These are phyloP conservation scores for Capsella bursapastoris DNA, from an alignment of 345 rosid species.

Conservation along the genomic window DNA sequence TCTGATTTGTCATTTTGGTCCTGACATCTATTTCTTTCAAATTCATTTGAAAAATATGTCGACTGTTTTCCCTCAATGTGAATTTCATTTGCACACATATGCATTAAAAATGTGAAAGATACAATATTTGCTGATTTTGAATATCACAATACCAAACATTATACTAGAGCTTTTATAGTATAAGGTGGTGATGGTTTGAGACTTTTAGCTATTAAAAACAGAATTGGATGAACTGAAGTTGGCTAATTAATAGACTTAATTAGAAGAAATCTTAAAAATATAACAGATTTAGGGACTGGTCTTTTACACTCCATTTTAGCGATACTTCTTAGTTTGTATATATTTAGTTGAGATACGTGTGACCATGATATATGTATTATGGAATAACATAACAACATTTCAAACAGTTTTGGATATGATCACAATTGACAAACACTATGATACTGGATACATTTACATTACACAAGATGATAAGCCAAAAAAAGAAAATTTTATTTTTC, in stretches of 20 bases:
- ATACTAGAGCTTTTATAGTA: background rate
- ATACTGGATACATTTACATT: slow-evolving; percentile 28
- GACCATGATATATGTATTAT: background rate
- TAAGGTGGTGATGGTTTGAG: background rate
- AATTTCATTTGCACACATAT: background rate
- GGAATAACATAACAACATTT: slow-evolving; percentile 12
- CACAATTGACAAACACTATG: slow-evolving; percentile 18
- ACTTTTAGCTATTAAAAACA: background rate
- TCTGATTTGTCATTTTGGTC: slow-evolving; percentile 24
- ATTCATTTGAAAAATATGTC: slow-evolving; percentile 13
- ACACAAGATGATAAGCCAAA: slow-evolving; percentile 17
- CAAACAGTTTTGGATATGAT: slow-evolving; percentile 1
- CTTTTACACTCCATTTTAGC: too few relatives aligned
- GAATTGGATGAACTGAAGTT: background rate
- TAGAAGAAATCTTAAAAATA: background rate
- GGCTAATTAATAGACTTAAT: background rate
- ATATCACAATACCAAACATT: background rate
- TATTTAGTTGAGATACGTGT: slow-evolving; percentile 1
- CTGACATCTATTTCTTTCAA: background rate
- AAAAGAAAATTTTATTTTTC: slow-evolving; percentile 9
- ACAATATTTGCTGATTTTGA: too few relatives aligned
- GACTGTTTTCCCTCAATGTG: slow-evolving; percentile 18
- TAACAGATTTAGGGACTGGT: background rate
- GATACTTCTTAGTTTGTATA: too few relatives aligned
- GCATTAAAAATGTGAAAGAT: too few relatives aligned